Percentiles rank a stretch among this genome's conserved stretches.
Evolutionary conservation across 352 stramenopile genomes (phyloP).

Genomic region (Pilasporangium apinafurcum): DNA sequence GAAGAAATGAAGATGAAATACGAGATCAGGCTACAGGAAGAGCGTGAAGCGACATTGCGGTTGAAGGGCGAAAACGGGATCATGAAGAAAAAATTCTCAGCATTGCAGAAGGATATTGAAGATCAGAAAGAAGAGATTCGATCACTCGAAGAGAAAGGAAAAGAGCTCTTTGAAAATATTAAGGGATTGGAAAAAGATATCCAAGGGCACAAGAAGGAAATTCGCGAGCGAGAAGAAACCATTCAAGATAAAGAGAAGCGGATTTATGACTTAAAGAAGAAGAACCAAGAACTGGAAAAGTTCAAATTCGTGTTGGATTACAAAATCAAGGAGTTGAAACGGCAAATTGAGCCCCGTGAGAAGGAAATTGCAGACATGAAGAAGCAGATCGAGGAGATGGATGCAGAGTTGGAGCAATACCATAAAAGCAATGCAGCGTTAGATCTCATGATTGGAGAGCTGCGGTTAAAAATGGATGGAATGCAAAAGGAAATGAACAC

Average conservation of each 20-base stretch:
- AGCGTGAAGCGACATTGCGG: slow-evolving; percentile 87
- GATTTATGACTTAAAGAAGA: slow-evolving; percentile 97
- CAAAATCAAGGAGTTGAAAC: slow-evolving; percentile 96
- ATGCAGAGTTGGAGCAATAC: slow-evolving; percentile 92
- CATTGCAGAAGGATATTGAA: slow-evolving; percentile 92
- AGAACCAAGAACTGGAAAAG: slow-evolving; percentile 96
- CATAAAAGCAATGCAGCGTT: slow-evolving; percentile 93
- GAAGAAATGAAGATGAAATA: slow-evolving; percentile 90
- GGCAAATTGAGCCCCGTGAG: slow-evolving; percentile 94
- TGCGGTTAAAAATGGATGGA: slow-evolving; percentile 90
- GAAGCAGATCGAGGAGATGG: slow-evolving; percentile 95
- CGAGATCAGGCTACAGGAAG: slow-evolving; percentile 85
- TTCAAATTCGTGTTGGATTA: slow-evolving; percentile 97
- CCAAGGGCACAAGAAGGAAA: slow-evolving; percentile 90
- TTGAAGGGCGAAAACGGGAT: slow-evolving; percentile 96
- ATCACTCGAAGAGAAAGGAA: slow-evolving; percentile 86
- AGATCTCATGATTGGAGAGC: slow-evolving; percentile 93
- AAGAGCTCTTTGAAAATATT: slow-evolving; percentile 91
- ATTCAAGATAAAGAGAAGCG: slow-evolving; percentile 96
- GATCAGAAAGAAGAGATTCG: slow-evolving; percentile 94
- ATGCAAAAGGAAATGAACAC: slow-evolving; percentile 83
- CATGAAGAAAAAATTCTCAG: slow-evolving; percentile 96
- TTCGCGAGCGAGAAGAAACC: slow-evolving; percentile 90
- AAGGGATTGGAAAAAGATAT: slow-evolving; percentile 91
- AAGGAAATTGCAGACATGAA: slow-evolving; percentile 94